Evolutionary conservation across 768 basidiomycete genomes (phyloP).

Genomic region (Panaeolus cyanescens): DNA sequence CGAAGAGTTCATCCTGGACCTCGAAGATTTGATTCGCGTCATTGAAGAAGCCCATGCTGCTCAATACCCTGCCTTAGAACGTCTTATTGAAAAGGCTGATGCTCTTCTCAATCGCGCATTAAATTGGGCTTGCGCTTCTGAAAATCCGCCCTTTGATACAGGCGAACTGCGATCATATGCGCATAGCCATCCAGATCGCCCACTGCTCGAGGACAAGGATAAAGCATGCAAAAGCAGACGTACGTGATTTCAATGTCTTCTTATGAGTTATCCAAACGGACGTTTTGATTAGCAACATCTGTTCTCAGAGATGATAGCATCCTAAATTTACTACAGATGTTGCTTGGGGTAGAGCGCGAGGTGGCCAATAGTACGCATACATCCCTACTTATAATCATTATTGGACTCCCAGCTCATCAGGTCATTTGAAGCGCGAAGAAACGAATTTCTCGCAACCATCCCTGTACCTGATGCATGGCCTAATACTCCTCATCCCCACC

Average conservation of each 20-base stretch:
- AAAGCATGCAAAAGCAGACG: background rate
- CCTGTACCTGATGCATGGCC: constrained; percentile 21
- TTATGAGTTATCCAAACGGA: background rate
- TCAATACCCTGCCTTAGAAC: background rate
- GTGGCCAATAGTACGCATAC: background rate
- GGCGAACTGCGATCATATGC: constrained; percentile 7
- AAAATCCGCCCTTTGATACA: background rate
- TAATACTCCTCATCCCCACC: constrained; percentile 22
- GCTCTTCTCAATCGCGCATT: background rate
- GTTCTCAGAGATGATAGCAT: background rate
- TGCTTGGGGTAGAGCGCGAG: background rate
- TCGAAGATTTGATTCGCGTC: background rate
- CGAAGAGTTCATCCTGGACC: background rate
- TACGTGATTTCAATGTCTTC: background rate
- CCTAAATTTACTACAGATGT: background rate
- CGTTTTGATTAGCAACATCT: background rate
- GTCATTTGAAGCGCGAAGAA: background rate
- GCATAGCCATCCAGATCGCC: background rate
- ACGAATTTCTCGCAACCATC: background rate
- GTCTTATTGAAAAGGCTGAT: background rate
- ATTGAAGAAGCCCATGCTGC: background rate
- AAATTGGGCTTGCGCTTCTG: background rate
- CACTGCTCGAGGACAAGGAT: background rate
- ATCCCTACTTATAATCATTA: background rate
- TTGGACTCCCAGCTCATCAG: background rate